These are phyloP conservation scores for Mortierella sp. DNA, from an alignment of 371 early-diverging fungal genomes.

Conservation along the genomic window DNA sequence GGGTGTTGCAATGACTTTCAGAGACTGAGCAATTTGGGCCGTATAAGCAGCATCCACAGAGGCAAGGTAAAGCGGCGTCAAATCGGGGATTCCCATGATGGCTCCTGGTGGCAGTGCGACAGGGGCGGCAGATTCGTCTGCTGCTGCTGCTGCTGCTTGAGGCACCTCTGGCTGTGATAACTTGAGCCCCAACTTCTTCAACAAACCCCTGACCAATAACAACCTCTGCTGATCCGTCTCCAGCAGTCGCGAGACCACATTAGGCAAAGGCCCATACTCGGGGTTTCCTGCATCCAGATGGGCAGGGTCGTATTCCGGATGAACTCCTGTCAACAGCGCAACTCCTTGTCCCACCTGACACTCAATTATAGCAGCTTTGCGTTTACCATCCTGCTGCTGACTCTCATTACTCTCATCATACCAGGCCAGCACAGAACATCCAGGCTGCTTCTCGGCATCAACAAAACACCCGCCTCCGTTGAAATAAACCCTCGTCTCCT, in stretches of 20 bases:
- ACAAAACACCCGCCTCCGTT: constrained; percentile 88
- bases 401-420: constrained; percentile 60
- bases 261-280: constrained; percentile 55
- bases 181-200: constrained; percentile 67
- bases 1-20: constrained; percentile 30
- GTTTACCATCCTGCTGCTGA: constrained; percentile 9
- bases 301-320: constrained; percentile 80
- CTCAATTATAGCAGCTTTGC: constrained; percentile 64
- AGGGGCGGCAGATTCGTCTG: constrained; percentile 17
- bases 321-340: constrained; percentile 78
- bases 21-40: constrained; percentile 32
- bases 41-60: constrained; percentile 59
- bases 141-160: background rate
- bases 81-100: constrained; percentile 56
- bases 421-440: constrained; percentile 68
- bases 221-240: constrained; percentile 66
- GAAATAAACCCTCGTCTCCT: constrained; percentile 68
- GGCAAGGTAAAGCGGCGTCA: constrained; percentile 72
- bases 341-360: constrained; percentile 74
- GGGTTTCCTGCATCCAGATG: constrained; percentile 58
- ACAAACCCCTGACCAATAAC: constrained; percentile 62
- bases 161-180: constrained; percentile 38
- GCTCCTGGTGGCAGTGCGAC: constrained; percentile 47
- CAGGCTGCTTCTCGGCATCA: constrained; percentile 59
- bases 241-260: constrained; percentile 61